Percentiles rank a stretch among this genome's conserved stretches.
These are phyloP conservation scores for Phanerochaete sordida DNA, from an alignment of 768 basidiomycete genomes.

Conservation along the genomic window DNA sequence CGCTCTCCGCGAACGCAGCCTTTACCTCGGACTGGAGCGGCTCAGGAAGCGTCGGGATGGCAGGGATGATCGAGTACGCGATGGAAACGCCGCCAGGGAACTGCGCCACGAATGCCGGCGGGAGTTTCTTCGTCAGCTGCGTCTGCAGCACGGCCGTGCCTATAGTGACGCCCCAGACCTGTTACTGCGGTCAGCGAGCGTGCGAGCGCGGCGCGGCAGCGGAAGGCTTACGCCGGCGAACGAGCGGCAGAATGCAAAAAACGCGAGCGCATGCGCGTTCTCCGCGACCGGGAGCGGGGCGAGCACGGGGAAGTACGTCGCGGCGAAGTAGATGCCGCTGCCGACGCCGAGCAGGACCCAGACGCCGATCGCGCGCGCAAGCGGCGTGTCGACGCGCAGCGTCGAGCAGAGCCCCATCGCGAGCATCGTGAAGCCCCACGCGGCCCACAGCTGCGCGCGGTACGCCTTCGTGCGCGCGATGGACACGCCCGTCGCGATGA, in stretches of 20 bases:
- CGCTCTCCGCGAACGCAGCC: conserved; percentile 27
- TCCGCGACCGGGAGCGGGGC: conserved; percentile 8
- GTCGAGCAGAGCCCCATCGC: conserved; percentile 34
- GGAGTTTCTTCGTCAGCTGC: conserved; percentile 24
- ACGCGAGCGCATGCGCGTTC: conserved; percentile 11
- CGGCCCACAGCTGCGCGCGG: conserved; percentile 29
- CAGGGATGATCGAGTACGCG: conserved; percentile 20
- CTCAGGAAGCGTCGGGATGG: conserved; percentile 19
- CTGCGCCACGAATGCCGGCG: conserved; percentile 18
- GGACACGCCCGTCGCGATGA: conserved; percentile 31
- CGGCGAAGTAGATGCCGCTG: background rate
- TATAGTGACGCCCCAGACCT: conserved; percentile 30
- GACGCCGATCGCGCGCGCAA: conserved; percentile 22
- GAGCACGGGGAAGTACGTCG: conserved; percentile 13
- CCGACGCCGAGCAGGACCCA: conserved; percentile 4
- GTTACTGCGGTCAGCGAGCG: background rate
- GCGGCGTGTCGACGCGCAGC: conserved; percentile 22
- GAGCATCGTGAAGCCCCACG: conserved; percentile 29
- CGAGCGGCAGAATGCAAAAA: conserved; percentile 7
- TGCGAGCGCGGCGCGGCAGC: conserved; percentile 9
- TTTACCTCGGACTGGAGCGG: conserved; percentile 25
- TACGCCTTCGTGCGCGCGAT: conserved; percentile 30
- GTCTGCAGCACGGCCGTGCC: conserved; percentile 30
- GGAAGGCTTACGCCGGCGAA: conserved; percentile 9
- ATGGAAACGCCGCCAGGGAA: conserved; percentile 19